These are phyloP conservation scores for Agrocybe praecox DNA, from an alignment of 768 basidiomycete genomes.

Conservation along the genomic window DNA sequence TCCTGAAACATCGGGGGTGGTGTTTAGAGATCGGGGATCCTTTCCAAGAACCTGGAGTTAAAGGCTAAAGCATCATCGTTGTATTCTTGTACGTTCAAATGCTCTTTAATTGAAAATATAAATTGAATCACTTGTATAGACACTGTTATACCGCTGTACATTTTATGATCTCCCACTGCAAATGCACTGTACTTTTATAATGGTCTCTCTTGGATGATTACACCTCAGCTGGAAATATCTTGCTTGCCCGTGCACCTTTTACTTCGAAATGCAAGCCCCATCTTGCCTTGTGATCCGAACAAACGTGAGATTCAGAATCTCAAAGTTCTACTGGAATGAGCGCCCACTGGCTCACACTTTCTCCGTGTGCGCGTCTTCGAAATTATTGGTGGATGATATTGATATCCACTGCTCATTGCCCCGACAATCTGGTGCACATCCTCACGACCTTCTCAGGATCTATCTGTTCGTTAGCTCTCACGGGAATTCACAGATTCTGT, in stretches of 20 bases:
- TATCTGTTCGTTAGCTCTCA: too few relatives aligned
- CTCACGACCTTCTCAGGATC: too few relatives aligned
- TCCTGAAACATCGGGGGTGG: slow-evolving; percentile 1
- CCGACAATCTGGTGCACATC: too few relatives aligned
- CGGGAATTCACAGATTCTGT: too few relatives aligned
- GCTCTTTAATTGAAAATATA: background rate
- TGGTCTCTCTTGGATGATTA: background rate
- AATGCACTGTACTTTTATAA: background rate
- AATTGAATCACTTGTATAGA: background rate
- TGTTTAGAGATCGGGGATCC: slow-evolving; percentile 58
- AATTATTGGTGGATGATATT: too few relatives aligned
- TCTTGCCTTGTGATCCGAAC: too few relatives aligned
- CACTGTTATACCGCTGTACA: background rate
- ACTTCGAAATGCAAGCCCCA: too few relatives aligned
- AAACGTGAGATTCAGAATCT: too few relatives aligned
- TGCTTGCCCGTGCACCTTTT: background rate
- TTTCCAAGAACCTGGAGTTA: slow-evolving; percentile 39
- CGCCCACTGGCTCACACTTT: too few relatives aligned
- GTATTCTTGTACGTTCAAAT: background rate
- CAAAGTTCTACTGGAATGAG: too few relatives aligned
- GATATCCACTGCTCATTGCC: too few relatives aligned
- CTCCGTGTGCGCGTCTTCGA: too few relatives aligned
- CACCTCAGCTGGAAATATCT: background rate
- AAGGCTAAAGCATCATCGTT: background rate
- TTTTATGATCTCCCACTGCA: background rate